phyloP scores from a whole-genome alignment of 1,284 basidiomycete genomes.

The Malassezia sp. region DNA sequence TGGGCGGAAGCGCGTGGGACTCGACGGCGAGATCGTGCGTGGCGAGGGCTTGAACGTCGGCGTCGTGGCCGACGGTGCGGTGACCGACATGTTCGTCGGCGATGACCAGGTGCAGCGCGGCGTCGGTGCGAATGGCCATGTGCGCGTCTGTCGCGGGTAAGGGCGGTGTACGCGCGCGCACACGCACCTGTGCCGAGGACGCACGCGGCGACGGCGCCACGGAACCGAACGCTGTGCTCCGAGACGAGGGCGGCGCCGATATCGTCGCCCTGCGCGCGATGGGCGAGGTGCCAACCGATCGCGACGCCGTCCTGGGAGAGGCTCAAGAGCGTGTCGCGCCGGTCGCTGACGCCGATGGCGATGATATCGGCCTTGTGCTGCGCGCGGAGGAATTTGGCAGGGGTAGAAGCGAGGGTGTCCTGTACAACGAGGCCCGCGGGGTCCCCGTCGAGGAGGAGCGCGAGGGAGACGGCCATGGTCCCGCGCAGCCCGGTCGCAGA shows the following conservation, averaged over 20 bases:
- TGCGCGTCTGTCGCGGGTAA: neutral
- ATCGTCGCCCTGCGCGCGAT: neutral
- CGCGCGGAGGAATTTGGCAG: conserved; percentile 1
- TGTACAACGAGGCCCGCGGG: conserved; percentile 11
- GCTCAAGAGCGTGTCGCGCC: neutral
- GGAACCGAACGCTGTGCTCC: conserved; percentile 4
- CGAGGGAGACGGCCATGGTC: conserved; percentile 3
- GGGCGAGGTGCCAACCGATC: conserved; percentile 7
- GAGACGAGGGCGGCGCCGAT: neutral
- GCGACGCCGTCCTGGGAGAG: conserved; percentile 13
- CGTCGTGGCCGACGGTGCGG: too few relatives aligned
- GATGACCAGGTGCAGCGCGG: too few relatives aligned
- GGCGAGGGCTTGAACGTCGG: too few relatives aligned
- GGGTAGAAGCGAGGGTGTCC: neutral
- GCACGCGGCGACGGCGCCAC: conserved; percentile 1
- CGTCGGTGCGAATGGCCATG: too few relatives aligned
- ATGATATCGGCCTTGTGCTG: conserved; percentile 16
- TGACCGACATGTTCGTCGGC: too few relatives aligned
- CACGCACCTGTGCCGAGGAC: neutral
- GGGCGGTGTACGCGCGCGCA: too few relatives aligned
- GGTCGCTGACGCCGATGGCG: neutral
- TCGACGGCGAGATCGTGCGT: neutral
- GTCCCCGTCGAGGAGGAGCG: conserved; percentile 12
- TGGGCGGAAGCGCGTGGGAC: neutral
- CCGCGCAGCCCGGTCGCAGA: conserved; percentile 10